Evolutionary conservation across 2,329 filamentous ascomycete genomes (phyloP).

Genomic region (Talaromyces verruculosus): DNA sequence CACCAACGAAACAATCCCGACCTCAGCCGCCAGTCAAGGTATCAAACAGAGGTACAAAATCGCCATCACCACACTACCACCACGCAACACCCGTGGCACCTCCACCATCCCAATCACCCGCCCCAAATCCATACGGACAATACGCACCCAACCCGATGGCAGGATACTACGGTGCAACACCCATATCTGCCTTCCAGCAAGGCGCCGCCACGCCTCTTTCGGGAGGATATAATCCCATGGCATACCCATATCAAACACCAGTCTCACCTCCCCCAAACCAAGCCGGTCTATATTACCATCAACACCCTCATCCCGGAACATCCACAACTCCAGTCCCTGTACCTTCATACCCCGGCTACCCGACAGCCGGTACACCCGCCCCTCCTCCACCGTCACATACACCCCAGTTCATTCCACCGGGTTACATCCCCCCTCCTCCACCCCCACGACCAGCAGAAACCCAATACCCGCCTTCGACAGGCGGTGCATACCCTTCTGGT

Average conservation of each 20-base stretch:
- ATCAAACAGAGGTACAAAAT: conserved; percentile 36
- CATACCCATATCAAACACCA: conserved; percentile 46
- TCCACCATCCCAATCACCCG: conserved; percentile 38
- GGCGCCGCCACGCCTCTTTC: conserved; percentile 44
- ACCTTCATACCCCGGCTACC: conserved; percentile 35
- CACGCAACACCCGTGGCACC: conserved; percentile 28
- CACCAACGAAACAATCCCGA: conserved; percentile 38
- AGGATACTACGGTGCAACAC: conserved; percentile 31
- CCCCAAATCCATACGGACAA: conserved; percentile 40
- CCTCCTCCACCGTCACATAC: conserved; percentile 37
- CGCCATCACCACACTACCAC: conserved; percentile 38
- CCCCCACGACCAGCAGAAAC: conserved; percentile 62
- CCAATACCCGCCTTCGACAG: conserved; percentile 43
- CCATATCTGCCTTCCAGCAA: conserved; percentile 40
- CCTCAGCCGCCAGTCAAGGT: conserved; percentile 32
- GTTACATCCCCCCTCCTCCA: conserved; percentile 67
- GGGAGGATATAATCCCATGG: conserved; percentile 53
- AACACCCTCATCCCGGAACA: conserved; percentile 16
- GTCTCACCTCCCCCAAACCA: conserved; percentile 45
- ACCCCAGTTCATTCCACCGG: conserved; percentile 55
- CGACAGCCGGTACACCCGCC: conserved; percentile 29
- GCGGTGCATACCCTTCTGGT: conserved; percentile 55
- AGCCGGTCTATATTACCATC: conserved; percentile 33
- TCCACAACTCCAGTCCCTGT: conserved; percentile 16
- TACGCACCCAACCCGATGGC: conserved; percentile 31